Evolutionary conservation across 495 filamentous ascomycete genomes (phyloP), one percentile per base, ranked within the genome.

Genomic region (Saxophila tyrrhenica): DNA sequence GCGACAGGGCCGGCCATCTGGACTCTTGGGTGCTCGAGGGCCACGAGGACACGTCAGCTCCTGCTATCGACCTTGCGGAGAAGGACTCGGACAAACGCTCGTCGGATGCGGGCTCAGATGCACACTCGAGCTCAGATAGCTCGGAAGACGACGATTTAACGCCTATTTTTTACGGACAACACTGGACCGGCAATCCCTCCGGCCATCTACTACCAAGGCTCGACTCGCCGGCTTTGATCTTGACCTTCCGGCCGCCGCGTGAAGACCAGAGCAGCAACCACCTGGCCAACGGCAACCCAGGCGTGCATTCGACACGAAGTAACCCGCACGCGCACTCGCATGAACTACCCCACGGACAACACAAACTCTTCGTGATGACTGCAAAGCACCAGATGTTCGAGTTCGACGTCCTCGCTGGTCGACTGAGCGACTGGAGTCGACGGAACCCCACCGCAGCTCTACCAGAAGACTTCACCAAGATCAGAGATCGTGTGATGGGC

Each of bases 1-100:
- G 83, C 32, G 94, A 96, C 67, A 64, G 97, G 21, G 81, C 83
- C 47, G 94, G 94, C 24, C 85, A 82, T 66, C 76, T 99, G 25
- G 90, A 96, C 64, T 87, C 82, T 15, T 99, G 88, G 82, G 68
- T 86, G 3, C 67, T 96, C 25, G 74, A 78, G 54, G 75, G 73
- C 39, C 74, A 74, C 21, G 71, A 75, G 60, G 74, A 76, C 48
- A 49, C 64, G 50, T 69, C 69, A 19, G 65, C 64, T 22, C 53
- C 62, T 46, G 58, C 65, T 15, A 50, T 61, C 21, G 60, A 64
- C 48, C 54, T 43, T 17, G 39, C 58, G 9, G 65, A 64, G n/a
- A 65, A 69, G 9, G 50, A 60, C 11, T 70, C 65, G n/a, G 19
- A 57, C 15, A 45, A 45, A n/a, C 32, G 2, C 1, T 75, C 74